A percentile compares a stretch with the other conserved stretches of the same genome.
Conservation (phyloP, 495 filamentous ascomycete species). For the Tuber calosporum region DNA sequence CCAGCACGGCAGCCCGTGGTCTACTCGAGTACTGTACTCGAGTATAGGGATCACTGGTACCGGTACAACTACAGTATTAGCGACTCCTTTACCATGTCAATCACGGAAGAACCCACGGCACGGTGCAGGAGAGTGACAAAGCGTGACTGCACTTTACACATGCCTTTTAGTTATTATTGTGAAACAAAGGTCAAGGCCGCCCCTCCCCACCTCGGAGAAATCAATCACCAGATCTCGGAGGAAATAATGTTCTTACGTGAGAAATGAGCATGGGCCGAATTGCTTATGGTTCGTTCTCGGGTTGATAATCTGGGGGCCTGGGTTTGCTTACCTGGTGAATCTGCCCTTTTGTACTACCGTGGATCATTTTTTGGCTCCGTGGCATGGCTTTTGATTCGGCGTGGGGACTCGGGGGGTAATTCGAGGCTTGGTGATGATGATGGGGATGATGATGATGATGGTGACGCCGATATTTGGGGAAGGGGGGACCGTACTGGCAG, state of each 20-base stretch:
- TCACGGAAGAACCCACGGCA: background rate
- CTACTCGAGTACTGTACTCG: too few species aligned
- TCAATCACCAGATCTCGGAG: background rate
- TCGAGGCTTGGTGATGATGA: background rate
- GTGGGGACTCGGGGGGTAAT: background rate
- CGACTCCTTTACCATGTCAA: background rate
- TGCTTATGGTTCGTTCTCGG: constrained; percentile 2
- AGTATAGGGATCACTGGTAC: background rate
- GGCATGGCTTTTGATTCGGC: background rate
- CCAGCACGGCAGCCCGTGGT: too few species aligned
- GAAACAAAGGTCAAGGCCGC: background rate
- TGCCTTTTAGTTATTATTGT: background rate
- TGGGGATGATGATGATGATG: background rate
- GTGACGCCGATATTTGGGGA: background rate
- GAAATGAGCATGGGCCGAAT: background rate
- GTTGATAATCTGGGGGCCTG: background rate
- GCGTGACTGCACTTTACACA: background rate
- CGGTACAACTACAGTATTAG: too few species aligned
- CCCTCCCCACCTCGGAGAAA: background rate
- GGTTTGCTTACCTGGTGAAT: background rate
- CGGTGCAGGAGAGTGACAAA: background rate
- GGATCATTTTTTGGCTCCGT: background rate
- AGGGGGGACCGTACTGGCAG: background rate
- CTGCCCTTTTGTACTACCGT: background rate
- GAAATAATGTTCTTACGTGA: constrained; percentile 5